These are phyloP conservation scores for Bipolaris sorokiniana DNA, from an alignment of 2,329 filamentous ascomycete species.

Conservation along the genomic window DNA sequence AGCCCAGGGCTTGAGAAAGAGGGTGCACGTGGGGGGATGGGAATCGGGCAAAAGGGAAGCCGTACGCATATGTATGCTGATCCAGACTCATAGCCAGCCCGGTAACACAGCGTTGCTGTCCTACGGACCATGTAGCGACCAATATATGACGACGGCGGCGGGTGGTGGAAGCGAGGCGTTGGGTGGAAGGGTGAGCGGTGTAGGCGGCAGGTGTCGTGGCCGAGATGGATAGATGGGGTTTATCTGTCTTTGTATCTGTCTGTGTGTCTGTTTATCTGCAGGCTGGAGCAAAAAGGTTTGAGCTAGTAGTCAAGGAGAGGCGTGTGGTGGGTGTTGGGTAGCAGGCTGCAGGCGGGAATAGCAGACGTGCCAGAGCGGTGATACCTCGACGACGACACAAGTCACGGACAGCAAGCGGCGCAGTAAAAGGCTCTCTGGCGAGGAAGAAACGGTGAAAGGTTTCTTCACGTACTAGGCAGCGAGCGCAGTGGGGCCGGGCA, in stretches of 20 bases:
- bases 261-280: slow-evolving; percentile 10
- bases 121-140: slow-evolving; percentile 41
- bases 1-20: slow-evolving; percentile 11
- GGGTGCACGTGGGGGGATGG: slow-evolving; percentile 13
- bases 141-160: slow-evolving; percentile 28
- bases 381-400: slow-evolving; percentile 41
- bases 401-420: slow-evolving; percentile 38
- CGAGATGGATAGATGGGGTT: slow-evolving; percentile 23
- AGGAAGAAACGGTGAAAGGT: slow-evolving; percentile 31
- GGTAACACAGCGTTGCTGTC: slow-evolving; percentile 34
- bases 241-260: slow-evolving; percentile 26
- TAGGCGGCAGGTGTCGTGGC: not conserved
- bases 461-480: slow-evolving; percentile 36
- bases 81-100: slow-evolving; percentile 51
- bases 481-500: slow-evolving; percentile 38
- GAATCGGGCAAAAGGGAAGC: slow-evolving; percentile 22
- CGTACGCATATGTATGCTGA: slow-evolving; percentile 52
- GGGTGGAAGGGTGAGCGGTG: not conserved
- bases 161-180: slow-evolving; percentile 20
- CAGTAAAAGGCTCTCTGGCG: slow-evolving; percentile 15
- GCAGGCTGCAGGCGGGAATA: slow-evolving; percentile 31
- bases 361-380: slow-evolving; percentile 37
- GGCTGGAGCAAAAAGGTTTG: slow-evolving; percentile 31
- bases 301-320: slow-evolving; percentile 30
- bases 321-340: slow-evolving; percentile 34